Percentiles rank a stretch among this genome's conserved stretches.
Evolutionary conservation across 306 rosid genomes (phyloP).

Genomic region (Trichosanthes cucumerina): DNA sequence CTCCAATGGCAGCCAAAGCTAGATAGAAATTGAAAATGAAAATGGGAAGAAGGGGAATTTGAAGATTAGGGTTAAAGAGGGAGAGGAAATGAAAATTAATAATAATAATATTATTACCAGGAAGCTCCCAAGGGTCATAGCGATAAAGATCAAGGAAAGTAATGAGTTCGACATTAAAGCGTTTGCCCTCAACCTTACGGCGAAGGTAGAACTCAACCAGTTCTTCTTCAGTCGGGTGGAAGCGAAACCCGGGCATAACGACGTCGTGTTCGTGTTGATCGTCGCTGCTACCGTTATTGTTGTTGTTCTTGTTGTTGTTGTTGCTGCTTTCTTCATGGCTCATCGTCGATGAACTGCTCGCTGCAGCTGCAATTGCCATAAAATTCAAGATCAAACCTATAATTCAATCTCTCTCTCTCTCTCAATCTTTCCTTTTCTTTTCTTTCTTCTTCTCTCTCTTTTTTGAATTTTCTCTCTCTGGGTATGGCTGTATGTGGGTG

Average conservation of each 20-base stretch:
- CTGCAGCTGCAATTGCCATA: slow-evolving; percentile 65
- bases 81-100: neutral
- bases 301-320: neutral
- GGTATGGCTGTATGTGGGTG: slow-evolving; percentile 7
- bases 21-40: neutral
- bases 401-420: neutral
- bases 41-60: neutral
- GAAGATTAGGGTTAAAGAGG: neutral
- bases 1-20: slow-evolving; percentile 97
- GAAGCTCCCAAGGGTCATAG: slow-evolving; percentile 99
- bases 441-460: neutral
- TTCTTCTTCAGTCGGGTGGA: slow-evolving; percentile 97
- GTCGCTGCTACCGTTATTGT: neutral
- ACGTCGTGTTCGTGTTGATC: slow-evolving; percentile 82
- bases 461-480: neutral
- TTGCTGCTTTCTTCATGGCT: slow-evolving; percentile 32
- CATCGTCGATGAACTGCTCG: slow-evolving; percentile 19
- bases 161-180: slow-evolving; percentile 95
- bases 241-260: slow-evolving; percentile 97
- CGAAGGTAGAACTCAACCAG: slow-evolving; percentile 99
- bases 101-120: slow-evolving; percentile 33
- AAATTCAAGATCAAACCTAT: neutral
- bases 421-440: neutral
- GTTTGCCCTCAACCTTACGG: slow-evolving; percentile 99
- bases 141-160: slow-evolving; percentile 99